phyloP scores from a whole-genome alignment of 176 grass and related monocot species.

The Lolium rigidum region DNA sequence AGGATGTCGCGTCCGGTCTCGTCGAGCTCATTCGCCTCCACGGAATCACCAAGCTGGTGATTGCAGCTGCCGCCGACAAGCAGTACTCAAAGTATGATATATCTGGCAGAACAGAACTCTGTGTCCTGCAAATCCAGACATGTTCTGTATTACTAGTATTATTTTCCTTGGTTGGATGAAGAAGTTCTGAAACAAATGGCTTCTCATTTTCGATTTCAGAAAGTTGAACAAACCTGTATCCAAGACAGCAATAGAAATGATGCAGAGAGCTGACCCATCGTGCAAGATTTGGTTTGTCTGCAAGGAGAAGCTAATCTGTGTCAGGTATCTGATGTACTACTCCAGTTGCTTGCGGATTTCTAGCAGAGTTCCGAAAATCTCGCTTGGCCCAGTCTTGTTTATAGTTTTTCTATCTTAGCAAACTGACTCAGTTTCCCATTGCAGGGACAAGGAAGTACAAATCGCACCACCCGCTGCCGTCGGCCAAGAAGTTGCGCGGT shows the following conservation, averaged over 20 bases:
- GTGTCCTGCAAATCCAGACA: background rate
- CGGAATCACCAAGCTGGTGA: conserved; percentile 53
- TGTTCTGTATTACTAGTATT: background rate
- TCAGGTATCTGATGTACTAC: conserved; percentile 40
- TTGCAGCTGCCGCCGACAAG: conserved; percentile 59
- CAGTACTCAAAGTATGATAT: conserved; percentile 57
- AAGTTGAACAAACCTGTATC: conserved; percentile 53
- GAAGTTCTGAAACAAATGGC: background rate
- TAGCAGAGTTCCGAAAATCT: background rate
- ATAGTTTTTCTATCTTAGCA: background rate
- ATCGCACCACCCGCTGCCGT: background rate
- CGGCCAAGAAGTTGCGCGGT: conserved; percentile 4
- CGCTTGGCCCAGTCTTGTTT: background rate
- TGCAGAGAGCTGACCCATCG: conserved; percentile 65
- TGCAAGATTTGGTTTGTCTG: conserved; percentile 73
- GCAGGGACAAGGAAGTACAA: conserved; percentile 33
- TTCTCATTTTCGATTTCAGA: conserved; percentile 39
- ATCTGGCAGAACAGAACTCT: background rate
- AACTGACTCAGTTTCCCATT: background rate
- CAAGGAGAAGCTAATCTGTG: conserved; percentile 62
- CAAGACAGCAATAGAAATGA: conserved; percentile 51
- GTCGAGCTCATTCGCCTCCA: conserved; percentile 57
- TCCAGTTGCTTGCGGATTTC: background rate
- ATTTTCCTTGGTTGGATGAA: background rate
- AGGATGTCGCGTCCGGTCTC: conserved; percentile 53